Conservation (phyloP, 129 eudicot genomes). For the Flaveria linearis region DNA sequence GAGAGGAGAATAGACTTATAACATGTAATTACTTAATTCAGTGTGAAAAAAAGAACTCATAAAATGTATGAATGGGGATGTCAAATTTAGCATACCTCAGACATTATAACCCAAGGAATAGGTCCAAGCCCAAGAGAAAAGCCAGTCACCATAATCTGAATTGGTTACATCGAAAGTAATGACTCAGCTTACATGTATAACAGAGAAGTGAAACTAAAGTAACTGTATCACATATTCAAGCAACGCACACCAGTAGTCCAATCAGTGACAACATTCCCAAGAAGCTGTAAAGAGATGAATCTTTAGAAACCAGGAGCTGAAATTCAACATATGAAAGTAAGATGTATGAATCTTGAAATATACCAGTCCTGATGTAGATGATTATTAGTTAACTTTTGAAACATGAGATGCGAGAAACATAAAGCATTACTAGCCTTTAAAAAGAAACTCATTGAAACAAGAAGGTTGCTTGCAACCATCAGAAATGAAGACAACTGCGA, state of each 20-base stretch:
- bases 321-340: slow-evolving; percentile 29
- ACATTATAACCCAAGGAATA: slow-evolving; percentile 92
- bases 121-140: slow-evolving; percentile 83
- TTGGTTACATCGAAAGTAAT: background rate
- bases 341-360: no score
- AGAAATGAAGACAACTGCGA: slow-evolving; percentile 60
- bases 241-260: slow-evolving; percentile 63
- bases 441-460: slow-evolving; percentile 67
- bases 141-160: slow-evolving; percentile 69
- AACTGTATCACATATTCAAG: background rate
- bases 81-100: slow-evolving; percentile 58
- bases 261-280: slow-evolving; percentile 55
- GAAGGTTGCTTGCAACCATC: slow-evolving; percentile 58
- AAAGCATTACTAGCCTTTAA: no score
- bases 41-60: background rate
- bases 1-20: slow-evolving; percentile 25
- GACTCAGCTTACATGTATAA: background rate
- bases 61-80: background rate
- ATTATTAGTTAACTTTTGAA: background rate
- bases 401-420: no score
- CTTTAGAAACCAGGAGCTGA: slow-evolving; percentile 38
- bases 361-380: background rate
- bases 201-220: background rate
- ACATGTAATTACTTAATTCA: background rate
- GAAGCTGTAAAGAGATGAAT: slow-evolving; percentile 38